phyloP scores from a whole-genome alignment of 768 basidiomycete species.

The Boletus huronensis region DNA sequence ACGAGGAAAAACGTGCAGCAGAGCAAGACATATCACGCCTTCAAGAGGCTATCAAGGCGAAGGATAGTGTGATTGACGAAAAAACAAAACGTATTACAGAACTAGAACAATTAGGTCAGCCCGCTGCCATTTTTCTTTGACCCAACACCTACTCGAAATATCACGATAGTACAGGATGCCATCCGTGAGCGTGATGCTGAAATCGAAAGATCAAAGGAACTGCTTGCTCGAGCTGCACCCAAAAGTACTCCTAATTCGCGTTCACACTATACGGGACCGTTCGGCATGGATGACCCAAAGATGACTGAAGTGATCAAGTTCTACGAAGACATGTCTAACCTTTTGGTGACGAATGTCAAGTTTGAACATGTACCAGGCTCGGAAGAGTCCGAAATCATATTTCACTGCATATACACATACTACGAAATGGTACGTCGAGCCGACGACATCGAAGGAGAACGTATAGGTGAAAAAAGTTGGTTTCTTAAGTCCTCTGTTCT shows the following conservation, averaged over 20 bases:
- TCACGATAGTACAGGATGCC: slow-evolving; percentile 45
- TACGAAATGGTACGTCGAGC: slow-evolving; percentile 30
- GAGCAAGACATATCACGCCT: slow-evolving; percentile 47
- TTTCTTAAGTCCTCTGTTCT: neutral
- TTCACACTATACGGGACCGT: slow-evolving; percentile 33
- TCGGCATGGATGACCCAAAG: slow-evolving; percentile 52
- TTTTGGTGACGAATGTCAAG: slow-evolving; percentile 65
- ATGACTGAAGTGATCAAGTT: slow-evolving; percentile 60
- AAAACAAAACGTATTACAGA: slow-evolving; percentile 47
- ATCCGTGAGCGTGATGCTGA: slow-evolving; percentile 59
- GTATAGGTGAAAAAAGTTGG: slow-evolving; percentile 33
- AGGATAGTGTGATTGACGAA: slow-evolving; percentile 38
- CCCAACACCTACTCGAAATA: neutral
- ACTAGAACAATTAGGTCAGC: slow-evolving; percentile 48
- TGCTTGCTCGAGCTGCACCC: slow-evolving; percentile 42
- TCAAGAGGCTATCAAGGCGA: slow-evolving; percentile 42
- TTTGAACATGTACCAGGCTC: slow-evolving; percentile 31
- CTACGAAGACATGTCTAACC: slow-evolving; percentile 85
- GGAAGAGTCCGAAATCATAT: slow-evolving; percentile 49
- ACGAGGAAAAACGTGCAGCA: slow-evolving; percentile 57
- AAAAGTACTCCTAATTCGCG: slow-evolving; percentile 37
- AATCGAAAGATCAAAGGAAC: slow-evolving; percentile 49
- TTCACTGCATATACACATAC: slow-evolving; percentile 67
- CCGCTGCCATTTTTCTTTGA: neutral
- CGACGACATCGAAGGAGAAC: slow-evolving; percentile 34